Conservation (phyloP, 192 early-diverging fungal species). For the Ambispora gerdemannii region DNA sequence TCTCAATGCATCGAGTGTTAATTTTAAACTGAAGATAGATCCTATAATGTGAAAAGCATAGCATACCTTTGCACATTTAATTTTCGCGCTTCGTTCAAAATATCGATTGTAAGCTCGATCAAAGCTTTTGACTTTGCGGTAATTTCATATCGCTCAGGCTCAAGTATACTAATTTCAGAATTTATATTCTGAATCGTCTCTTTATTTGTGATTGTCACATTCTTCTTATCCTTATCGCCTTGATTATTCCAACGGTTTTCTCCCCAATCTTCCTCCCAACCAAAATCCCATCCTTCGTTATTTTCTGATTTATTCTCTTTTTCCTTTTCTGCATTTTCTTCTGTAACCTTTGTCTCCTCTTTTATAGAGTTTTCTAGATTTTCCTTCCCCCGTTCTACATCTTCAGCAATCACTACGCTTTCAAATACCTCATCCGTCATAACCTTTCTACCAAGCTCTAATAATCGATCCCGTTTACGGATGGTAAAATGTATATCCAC, state of each 20-base stretch:
- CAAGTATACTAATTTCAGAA: neutral
- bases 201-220: neutral
- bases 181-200: neutral
- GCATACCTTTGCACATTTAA: slow-evolving; percentile 30
- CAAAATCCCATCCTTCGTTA: slow-evolving; percentile 34
- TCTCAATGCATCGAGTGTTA: too few species aligned
- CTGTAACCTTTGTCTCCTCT: too few species aligned
- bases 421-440: slow-evolving; percentile 50
- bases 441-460: slow-evolving; percentile 44
- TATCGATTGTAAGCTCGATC: slow-evolving; percentile 12
- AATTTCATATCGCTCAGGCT: slow-evolving; percentile 14
- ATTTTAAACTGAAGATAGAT: too few species aligned
- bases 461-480: slow-evolving; percentile 40
- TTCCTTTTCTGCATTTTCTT: slow-evolving; percentile 18
- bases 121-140: slow-evolving; percentile 20
- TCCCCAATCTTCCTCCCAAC: slow-evolving; percentile 25
- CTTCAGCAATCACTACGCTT: slow-evolving; percentile 33
- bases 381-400: slow-evolving; percentile 31
- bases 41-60: neutral
- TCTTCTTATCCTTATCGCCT: neutral
- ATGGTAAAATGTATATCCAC: slow-evolving; percentile 51
- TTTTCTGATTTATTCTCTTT: neutral
- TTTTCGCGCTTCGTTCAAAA: slow-evolving; percentile 13
- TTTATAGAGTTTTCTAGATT: too few species aligned
- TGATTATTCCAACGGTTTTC: neutral